Base-by-base conservation (phyloP, 2,329 filamentous ascomycete genomes). In the Aspergillus terreus region DNA sequence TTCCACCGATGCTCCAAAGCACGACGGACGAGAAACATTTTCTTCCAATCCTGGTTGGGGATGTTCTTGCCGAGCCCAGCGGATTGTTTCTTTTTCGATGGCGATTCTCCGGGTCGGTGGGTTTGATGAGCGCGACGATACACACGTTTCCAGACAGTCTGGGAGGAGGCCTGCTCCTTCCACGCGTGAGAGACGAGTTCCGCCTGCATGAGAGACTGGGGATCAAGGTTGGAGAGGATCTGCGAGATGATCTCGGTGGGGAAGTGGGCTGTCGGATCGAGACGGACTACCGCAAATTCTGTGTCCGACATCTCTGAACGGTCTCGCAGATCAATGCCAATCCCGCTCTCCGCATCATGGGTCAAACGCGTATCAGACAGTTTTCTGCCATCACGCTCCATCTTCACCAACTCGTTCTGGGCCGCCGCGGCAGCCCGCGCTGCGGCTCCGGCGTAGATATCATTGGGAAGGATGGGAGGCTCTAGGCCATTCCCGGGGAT, bases 1-100 rank as follows among this genome's bases (percentile, higher is more conserved):
- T 83, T 85, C 94, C 94, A 99, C 56, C 88, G 84, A 58, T 79
- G 77, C 60, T 90, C 86, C 55, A 99, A 80, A 56, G 87, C 81
- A 54, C 85, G 82, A 60, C 89, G 86, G 42, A 88, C 86, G 60
- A 84, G 79, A 70, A 92, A 96, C 67, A 96, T 88, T 58, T 84
- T 82, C 72, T 88, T 90, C 90, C 91, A 99, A 66, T 96, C 81
- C 59, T 88, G 89, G 35, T 79, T 78, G 4, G 84, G 84, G 53
- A 65, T 58, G 32, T 71, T 67, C 57, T 76, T 78, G 44, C 83
- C 83, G 32, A 80, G 66, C 4, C 83, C 84, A 11, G 71, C 67
- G 23, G 77, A 77, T 44, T 77, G 78, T 60, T 79, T 80, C 60
- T 72, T 71, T 55, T 73, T 69, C 32, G 64, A 71, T n/a, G 61